Evolutionary conservation across 257 asterid species (phyloP).

Genomic region (Ophiorrhiza pumila): DNA sequence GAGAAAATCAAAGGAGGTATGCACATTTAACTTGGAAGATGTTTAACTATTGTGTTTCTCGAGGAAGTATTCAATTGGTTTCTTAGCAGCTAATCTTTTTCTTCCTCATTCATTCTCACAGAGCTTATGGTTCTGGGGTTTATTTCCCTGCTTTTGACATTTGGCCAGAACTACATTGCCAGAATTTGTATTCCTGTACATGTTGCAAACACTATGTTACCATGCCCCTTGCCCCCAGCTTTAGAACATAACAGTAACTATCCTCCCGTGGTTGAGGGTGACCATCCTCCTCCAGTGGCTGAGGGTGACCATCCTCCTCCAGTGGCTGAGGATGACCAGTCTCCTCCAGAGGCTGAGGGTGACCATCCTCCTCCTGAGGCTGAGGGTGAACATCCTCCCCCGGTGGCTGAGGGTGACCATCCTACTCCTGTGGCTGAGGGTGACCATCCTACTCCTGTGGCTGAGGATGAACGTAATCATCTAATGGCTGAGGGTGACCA

Average conservation of each 20-base stretch:
- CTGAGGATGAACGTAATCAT: neutral
- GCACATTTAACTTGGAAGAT: neutral
- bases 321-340: conserved; percentile 20
- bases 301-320: neutral
- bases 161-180: conserved; percentile 81
- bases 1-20: conserved; percentile 90
- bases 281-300: neutral
- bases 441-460: conserved; percentile 48
- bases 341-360: conserved; percentile 12
- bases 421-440: neutral
- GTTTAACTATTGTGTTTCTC: neutral
- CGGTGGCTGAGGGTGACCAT: neutral
- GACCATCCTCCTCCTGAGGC: neutral
- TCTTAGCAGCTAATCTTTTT: neutral
- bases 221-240: conserved; percentile 36
- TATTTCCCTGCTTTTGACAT: conserved; percentile 81
- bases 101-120: conserved; percentile 26
- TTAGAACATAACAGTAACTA: neutral
- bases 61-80: neutral
- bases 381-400: conserved; percentile 23
- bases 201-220: conserved; percentile 65
- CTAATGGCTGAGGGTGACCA: conserved; percentile 14
- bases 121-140: conserved; percentile 98
- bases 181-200: conserved; percentile 57
- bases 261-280: neutral